Evolutionary conservation across 2,329 filamentous ascomycete species (phyloP), one percentile per base, ranked within the genome.

Genomic region (Fonsecaea nubica): DNA sequence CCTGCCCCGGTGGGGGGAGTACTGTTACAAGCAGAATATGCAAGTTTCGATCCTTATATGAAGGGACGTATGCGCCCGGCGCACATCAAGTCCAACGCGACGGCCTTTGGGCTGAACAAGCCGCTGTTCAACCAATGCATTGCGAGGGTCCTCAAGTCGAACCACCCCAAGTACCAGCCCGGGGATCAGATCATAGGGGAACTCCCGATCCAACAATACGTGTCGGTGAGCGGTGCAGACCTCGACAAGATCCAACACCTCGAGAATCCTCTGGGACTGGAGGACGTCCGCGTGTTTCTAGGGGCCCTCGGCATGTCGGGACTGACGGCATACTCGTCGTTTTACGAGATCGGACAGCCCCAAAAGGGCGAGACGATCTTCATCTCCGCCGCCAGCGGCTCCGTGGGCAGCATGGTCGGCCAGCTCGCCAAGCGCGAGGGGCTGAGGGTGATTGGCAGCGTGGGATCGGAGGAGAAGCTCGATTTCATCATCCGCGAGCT

Each of bases 381-480:
- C 78, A 82, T 93, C 71, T 89, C 85, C 67, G 88, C 89, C 1
- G 90, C 90, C 0, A 88, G 87, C 1, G 90, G 90, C 13, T 90
- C 90, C 1, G 90, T 93, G 1, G 90, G 91, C 3, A 88, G 91
- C 76, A 76, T 92, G 4, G 90, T 92, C 4, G 90, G 90, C 4
- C 90, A 92, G 78, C 77, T 93, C 53, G 90, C 89, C 65, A 91
- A 91, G 83, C 85, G 86, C 64, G 87, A 91, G 76, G 90, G 90
- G 2, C 77, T 92, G 59, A 88, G 80, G 57, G 92, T 95, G 52
- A 90, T 95, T 69, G 92, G 92, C n/a, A 92, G 88, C 60, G 92
- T 92, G 9, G 92, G 92, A 1, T 87, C 87, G n/a, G 89, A 93
- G 74, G 88, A 90, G 74, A 95, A 96, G 83, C 83, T 93, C 30